Base-by-base conservation (phyloP, 2,329 filamentous ascomycete genomes). In the Fusarium robinianum region DNA sequence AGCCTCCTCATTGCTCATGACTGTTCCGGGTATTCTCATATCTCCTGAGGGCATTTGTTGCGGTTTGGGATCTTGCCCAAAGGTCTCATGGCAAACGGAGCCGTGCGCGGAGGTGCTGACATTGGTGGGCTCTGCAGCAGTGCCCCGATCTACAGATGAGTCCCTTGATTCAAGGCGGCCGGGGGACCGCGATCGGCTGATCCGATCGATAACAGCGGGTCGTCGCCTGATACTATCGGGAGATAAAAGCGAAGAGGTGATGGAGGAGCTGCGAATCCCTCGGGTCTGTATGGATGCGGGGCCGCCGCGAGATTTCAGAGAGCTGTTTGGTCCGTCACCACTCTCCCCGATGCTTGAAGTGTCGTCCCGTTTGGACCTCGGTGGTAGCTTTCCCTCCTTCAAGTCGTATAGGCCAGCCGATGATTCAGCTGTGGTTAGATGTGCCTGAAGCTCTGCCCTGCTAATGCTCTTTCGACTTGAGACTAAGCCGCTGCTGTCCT, bases 21-120 rank as follows among this genome's bases (percentile, higher is more conserved):
- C 78, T 2, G 79, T 83, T 1, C 79, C 80, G 0, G 80, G 77
- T 35, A 83, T 82, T 34, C 75, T 68, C 55, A 74, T 66, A 40
- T 71, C 63, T 14, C 76, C 72, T 2, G 75, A 73, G 35, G 69
- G 67, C 58, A 73, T 67, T 36, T 71, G 70, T 45, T 76, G 70
- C 4, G 71, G 67, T 23, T 71, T 64, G 32, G 70, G 71, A 10
- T 76, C 73, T 37, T 73, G 71, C 4, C 69, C 67, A 41, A 82
- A 82, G 0, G 78, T 79, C 31, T 78, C 76, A 52, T 83, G 80
- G 32, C 77, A 74, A 9, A 83, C 70, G 10, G 72, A 79, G 46
- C 78, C 76, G 53, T 83, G 80, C 5, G 79, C 79, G 25, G 81
- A 78, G 5, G 79, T 81, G 57, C 71, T 80, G 52, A 83, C 71